Evolutionary conservation across 2,329 filamentous ascomycete genomes (phyloP).

Genomic region (Leptographium procerum): DNA sequence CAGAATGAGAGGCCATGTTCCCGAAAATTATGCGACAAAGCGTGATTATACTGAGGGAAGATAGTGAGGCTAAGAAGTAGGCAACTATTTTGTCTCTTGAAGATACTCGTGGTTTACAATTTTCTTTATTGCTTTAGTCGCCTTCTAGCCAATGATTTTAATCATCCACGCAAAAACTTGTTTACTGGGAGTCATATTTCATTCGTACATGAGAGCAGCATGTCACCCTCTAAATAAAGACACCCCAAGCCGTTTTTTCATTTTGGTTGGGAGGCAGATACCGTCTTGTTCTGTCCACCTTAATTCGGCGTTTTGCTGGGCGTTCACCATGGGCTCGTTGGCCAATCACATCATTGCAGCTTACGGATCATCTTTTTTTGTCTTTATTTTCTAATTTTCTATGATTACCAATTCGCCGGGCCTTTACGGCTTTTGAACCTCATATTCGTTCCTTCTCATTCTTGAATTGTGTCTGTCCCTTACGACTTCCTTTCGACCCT

Average conservation of each 20-base stretch:
- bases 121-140: background rate
- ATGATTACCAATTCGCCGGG: background rate
- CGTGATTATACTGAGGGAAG: background rate
- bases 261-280: too few species aligned
- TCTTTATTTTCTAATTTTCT: background rate
- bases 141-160: too few species aligned
- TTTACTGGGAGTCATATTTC: background rate
- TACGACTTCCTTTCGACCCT: conserved; percentile 1
- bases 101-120: background rate
- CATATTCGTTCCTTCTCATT: background rate
- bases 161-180: background rate
- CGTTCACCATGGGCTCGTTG: background rate
- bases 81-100: background rate
- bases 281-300: background rate
- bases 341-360: background rate
- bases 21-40: background rate
- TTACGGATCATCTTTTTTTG: background rate
- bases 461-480: background rate
- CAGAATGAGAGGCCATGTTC: conserved; percentile 1
- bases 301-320: background rate
- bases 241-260: too few species aligned
- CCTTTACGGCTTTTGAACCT: background rate
- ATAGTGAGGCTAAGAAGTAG: background rate
- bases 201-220: background rate
- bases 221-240: background rate